Base-by-base conservation (phyloP, 2,329 filamentous ascomycete species). In the Eurotiales sp. region DNA sequence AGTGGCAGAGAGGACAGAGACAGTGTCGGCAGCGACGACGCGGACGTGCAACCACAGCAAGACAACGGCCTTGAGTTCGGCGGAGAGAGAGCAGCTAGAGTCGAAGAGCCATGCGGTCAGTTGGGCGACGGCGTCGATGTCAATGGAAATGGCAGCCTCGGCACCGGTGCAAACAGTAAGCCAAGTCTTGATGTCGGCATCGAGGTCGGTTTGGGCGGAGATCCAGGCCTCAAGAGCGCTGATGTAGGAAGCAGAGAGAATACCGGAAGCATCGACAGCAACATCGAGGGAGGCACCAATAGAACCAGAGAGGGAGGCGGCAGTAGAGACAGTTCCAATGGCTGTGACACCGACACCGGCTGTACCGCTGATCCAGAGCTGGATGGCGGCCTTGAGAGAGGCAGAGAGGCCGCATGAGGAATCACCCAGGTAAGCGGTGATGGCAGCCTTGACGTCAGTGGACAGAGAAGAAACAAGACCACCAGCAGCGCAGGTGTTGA, bases 11-110 rank as follows among this genome's bases (percentile, higher is more conserved):
- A 70, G 49, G 53, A 51, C 42, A 11, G 58, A 59, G 44, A 67
- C 50, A 36, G 62, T 61, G 46, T 57, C 60, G 23, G 66, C 64
- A 25, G 53, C 58, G 10, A 59, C 55, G 15, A 61, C 60, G 52
- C 53, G 62, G 25, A 69, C 57, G 17, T 67, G 65, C 46, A 71
- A 59, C 68, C 68, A 71, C 56, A 67, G 59, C 27, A 68, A 53
- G 41, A 70, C 56, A 43, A 68, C 56, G 27, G 64, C 61, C 66
- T 70, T 69, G 14, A 70, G 61, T 50, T 70, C 63, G 50, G 59
- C 66, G 40, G 64, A 64, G 17, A 71, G 64, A 17, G 55, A 48
- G 64, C 65, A 69, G 56, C 54, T 53, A 25, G 59, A 58, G 51
- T 62, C 57, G 32, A 62, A 55, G 30, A 71, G 58, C 68, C 67